phyloP scores from a whole-genome alignment of 129 eudicot species.

The Chrysanthemum lavandulifolium region DNA sequence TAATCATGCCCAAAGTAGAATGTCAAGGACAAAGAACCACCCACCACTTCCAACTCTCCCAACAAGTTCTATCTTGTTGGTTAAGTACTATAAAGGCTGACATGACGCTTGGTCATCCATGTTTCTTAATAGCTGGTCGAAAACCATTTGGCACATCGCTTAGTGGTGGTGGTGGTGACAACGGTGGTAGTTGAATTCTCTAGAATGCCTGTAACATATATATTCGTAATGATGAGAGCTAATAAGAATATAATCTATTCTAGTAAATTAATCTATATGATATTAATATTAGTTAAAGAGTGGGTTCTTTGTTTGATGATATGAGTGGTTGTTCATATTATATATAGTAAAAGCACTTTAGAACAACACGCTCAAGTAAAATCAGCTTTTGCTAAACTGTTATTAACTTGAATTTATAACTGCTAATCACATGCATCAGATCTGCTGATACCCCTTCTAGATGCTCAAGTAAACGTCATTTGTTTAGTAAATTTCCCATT shows the following conservation, averaged over 20 bases:
- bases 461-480: constrained; percentile 12
- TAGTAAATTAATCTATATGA: not conserved
- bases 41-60: constrained; percentile 22
- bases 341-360: constrained; percentile 12
- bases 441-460: constrained; percentile 29
- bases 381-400: constrained; percentile 22
- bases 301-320: not conserved
- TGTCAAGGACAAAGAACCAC: constrained; percentile 29
- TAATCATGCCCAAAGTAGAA: constrained; percentile 28
- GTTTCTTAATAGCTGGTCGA: not conserved
- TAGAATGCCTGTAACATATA: constrained; percentile 1
- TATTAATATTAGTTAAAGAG: not conserved
- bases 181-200: constrained; percentile 12
- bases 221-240: constrained; percentile 12
- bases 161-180: not conserved
- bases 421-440: constrained; percentile 27
- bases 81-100: constrained; percentile 11
- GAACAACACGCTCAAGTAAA: constrained; percentile 13
- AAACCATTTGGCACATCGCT: not conserved
- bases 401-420: not conserved
- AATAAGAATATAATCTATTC: constrained; percentile 23
- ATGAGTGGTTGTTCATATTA: constrained; percentile 15
- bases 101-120: not conserved
- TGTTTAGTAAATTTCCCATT: constrained; percentile 2
- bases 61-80: constrained; percentile 27